Evolutionary conservation across 768 basidiomycete species (phyloP).

Genomic region (Amanita inopinata): DNA sequence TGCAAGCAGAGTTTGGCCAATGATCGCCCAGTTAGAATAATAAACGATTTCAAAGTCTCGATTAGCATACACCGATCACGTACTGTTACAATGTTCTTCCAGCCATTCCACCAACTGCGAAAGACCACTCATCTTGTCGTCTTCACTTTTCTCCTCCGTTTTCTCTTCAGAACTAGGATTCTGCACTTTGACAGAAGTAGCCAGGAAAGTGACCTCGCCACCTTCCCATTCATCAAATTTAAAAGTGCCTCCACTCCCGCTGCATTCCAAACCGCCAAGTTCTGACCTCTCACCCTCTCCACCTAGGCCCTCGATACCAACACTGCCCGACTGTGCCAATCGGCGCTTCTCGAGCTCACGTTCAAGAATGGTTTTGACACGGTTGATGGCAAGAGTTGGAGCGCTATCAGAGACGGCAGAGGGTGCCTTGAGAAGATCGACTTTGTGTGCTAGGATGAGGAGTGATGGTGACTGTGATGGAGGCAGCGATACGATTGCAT

Average conservation of each 20-base stretch:
- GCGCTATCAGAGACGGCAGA: constrained; percentile 27
- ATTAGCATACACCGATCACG: not conserved
- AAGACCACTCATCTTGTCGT: constrained; percentile 25
- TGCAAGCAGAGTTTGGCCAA: not conserved
- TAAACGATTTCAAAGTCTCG: too few relatives aligned
- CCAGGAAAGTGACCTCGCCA: constrained; percentile 62
- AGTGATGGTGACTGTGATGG: constrained; percentile 60
- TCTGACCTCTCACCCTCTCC: constrained; percentile 56
- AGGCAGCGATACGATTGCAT: constrained; percentile 61
- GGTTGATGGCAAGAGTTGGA: constrained; percentile 45
- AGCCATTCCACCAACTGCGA: constrained; percentile 39
- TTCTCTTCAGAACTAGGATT: constrained; percentile 11
- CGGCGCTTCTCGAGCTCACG: constrained; percentile 78
- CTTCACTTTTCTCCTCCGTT: constrained; percentile 27
- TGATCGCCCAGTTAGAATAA: too few relatives aligned
- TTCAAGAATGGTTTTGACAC: constrained; percentile 71
- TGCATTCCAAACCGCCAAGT: constrained; percentile 69
- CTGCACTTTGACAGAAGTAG: constrained; percentile 36
- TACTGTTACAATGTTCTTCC: constrained; percentile 21
- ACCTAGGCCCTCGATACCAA: constrained; percentile 67
- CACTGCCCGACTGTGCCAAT: constrained; percentile 48
- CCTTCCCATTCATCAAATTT: constrained; percentile 80
- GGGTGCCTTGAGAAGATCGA: constrained; percentile 52
- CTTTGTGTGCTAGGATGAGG: constrained; percentile 68
- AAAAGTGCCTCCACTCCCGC: constrained; percentile 46